Evolutionary conservation across 352 stramenopile genomes (phyloP), one percentile per base, ranked within the genome.

Genomic region (Pythium insidiosum): DNA sequence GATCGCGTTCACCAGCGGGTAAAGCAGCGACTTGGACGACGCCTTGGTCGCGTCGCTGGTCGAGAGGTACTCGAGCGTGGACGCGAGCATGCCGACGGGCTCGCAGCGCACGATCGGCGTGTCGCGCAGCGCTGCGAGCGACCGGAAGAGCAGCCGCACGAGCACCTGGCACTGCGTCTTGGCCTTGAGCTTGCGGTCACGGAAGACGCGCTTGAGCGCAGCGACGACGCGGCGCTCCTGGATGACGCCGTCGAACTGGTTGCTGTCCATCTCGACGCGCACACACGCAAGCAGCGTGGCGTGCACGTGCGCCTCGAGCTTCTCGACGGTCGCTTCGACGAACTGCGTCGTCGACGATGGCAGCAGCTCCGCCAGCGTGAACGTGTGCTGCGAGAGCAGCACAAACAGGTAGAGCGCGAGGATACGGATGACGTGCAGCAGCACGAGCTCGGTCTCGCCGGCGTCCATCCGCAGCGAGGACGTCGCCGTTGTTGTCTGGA

Each of bases 1-100:
- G 34, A 87, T 67, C 36, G 74, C 74, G 52, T 82, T 81, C 46
- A 87, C 68, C 20, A 87, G 61, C 47, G 71, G 74, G 26, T 87
- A 87, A 24, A 87, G 29, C 30, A 84, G 53, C 7, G 66, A 44
- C 30, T 57, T 40, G 26, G 70, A 63, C 11, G 50, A 45, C 13
- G 43, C 65, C 15, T 68, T 42, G 23, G 56, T 69, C 19, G 50
- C 23, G 23, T 31, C 29, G 22, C 37, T 36, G n/a, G 22, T 24
- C 1, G 42, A 39, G n/a, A 84, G 58, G 43, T 86, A 86, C 43
- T 83, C 68, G 43, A 87, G 55, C 10, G 74, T 87, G 15, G 68
- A 87, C 11, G 56, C 52, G 23, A 87, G 51, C 60, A 75, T 79
- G 43, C 60, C 63, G n/a, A 53, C 38, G 6, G 66, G 51, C 31